These are phyloP conservation scores for Pharus latifolius DNA, from an alignment of 176 grass and related monocot genomes.

Conservation along the genomic window DNA sequence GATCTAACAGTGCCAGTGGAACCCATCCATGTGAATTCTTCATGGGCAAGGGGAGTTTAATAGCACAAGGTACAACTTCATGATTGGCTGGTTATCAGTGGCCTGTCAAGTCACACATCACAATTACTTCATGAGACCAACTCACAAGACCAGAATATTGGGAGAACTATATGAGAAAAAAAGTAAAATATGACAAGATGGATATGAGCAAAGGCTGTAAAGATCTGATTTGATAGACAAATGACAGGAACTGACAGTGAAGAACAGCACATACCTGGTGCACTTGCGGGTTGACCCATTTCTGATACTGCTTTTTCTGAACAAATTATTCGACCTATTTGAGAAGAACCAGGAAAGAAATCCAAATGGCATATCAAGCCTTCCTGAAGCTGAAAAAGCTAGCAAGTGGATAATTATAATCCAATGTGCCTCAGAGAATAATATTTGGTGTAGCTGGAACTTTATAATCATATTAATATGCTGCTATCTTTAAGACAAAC, in stretches of 20 bases:
- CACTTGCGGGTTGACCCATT: not conserved
- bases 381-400: not conserved
- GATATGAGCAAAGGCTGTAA: not conserved
- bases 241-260: not conserved
- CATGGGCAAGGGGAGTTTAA: not conserved
- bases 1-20: constrained; percentile 33
- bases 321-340: not conserved
- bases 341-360: not conserved
- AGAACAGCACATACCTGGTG: not conserved
- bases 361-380: not conserved
- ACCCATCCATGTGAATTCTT: constrained; percentile 35
- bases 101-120: not conserved
- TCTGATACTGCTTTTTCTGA: not conserved
- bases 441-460: not conserved
- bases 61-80: not conserved
- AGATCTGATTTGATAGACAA: not conserved
- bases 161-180: not conserved
- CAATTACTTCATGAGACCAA: not conserved
- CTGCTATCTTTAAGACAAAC: not conserved
- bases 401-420: not conserved
- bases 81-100: not conserved
- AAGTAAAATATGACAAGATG: not conserved
- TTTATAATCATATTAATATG: not conserved
- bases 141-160: not conserved
- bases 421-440: not conserved